Base-by-base conservation (phyloP, 305 asterid species). In the Ruellia speciosa region DNA sequence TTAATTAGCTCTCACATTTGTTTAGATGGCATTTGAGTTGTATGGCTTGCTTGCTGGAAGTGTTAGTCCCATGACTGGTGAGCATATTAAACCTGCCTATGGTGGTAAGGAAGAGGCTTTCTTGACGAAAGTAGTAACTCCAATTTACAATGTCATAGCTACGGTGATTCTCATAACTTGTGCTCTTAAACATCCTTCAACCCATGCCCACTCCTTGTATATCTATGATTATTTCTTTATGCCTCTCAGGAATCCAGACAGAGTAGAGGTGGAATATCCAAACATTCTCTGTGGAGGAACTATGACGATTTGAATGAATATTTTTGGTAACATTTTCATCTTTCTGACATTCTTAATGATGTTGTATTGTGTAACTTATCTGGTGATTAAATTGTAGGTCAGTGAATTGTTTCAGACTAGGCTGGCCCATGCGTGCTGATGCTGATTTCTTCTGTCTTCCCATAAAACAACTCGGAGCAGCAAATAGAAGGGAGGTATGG, bases 351-450 rank as follows among this genome's bases (percentile, higher is more conserved):
- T 48, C 52, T 55, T 59, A 46, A 37, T 19, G 60, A 45, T 56
- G 37, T 56, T 18, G 31, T 18, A 18, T 8, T 64, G 65, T 61
- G 66, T 2, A 19, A 69, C 70, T 63, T 57, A 74, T 56, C 17
- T 51, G 48, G 56, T 60, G 60, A 71, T 69, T 67, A 43, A 54
- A 58, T 59, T 81, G 84, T 69, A 92, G 99, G 99, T 92, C 97
- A 14, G 84, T 75, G 45, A 72, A 82, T 67, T 92, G 99, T 70
- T 92, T 92, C 75, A 83, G 75, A 75, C 74, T 92, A 50, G 95
- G 97, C 53, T 92, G 99, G 99, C 99, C 99, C 20, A 88, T 92
- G 99, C 97, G 99, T 70, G 87, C 74, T 66, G 95, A 82, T 77
- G 86, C 97, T 65, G 96, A 92, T 84, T 92, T 88, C 81, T 92